These are phyloP conservation scores for Pyrenula aspistea DNA, from an alignment of 495 filamentous ascomycete genomes.

Conservation along the genomic window DNA sequence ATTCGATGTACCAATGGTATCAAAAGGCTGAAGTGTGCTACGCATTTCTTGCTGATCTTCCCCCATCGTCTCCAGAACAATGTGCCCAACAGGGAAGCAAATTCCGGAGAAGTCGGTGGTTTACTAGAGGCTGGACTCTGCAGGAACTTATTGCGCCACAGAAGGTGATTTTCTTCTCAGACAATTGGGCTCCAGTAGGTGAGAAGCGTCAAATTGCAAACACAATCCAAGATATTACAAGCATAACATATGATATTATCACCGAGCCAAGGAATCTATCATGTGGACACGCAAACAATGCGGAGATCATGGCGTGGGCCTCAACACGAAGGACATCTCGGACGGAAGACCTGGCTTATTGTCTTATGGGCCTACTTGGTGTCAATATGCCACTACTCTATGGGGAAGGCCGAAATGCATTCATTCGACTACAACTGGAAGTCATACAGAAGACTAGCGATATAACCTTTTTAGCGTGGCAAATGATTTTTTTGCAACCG, in stretches of 20 bases:
- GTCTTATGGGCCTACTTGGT: conserved; percentile 16
- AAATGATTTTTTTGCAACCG: no score
- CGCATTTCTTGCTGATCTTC: conserved; percentile 24
- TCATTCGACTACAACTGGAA: conserved; percentile 13
- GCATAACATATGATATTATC: no score
- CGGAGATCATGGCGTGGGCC: conserved; percentile 16
- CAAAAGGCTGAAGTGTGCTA: conserved; percentile 17
- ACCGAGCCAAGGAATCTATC: no score
- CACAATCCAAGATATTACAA: conserved; percentile 9
- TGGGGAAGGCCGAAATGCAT: conserved; percentile 18
- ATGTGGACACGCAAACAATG: no score
- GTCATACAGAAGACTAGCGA: conserved; percentile 8
- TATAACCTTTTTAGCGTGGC: conserved; percentile 7
- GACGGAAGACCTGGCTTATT: conserved; percentile 18
- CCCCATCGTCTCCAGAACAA: not conserved
- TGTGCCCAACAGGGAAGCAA: not conserved
- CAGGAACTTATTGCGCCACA: no score
- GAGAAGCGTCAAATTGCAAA: conserved; percentile 5
- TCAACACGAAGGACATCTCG: conserved; percentile 11
- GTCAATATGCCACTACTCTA: conserved; percentile 20
- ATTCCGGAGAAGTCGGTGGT: conserved; percentile 25
- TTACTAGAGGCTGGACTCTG: conserved; percentile 29
- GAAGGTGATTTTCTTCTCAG: conserved; percentile 17
- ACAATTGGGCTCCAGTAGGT: conserved; percentile 16
- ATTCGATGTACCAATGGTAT: no score